phyloP scores from a whole-genome alignment of 805 yeast genomes.

The Kurtzmaniella cleridarum region DNA sequence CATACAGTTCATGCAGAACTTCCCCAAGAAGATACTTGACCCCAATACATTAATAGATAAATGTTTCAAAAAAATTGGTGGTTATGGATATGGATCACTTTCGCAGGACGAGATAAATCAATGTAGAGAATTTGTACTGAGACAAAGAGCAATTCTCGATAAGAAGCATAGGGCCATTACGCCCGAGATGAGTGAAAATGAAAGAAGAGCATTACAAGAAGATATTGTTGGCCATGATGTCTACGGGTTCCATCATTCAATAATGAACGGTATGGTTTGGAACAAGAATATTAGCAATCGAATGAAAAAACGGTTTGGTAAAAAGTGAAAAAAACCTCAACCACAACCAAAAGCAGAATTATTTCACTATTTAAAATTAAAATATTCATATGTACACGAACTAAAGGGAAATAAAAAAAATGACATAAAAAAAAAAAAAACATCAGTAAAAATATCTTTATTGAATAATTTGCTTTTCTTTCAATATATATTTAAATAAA shows the following conservation, averaged over 20 bases:
- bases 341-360: too few relatives aligned
- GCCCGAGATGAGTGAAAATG: slow-evolving; percentile 35
- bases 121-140: slow-evolving; percentile 73
- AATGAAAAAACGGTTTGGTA: slow-evolving; percentile 36
- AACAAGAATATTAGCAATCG: slow-evolving; percentile 52
- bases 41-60: slow-evolving; percentile 66
- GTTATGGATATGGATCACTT: slow-evolving; percentile 60
- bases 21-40: slow-evolving; percentile 66
- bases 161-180: slow-evolving; percentile 23
- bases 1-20: slow-evolving; percentile 81
- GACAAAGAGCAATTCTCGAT: slow-evolving; percentile 43
- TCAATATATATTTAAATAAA: too few relatives aligned
- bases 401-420: too few relatives aligned
- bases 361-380: not conserved
- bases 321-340: too few relatives aligned
- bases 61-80: slow-evolving; percentile 68
- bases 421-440: too few relatives aligned
- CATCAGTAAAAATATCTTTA: too few relatives aligned
- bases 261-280: slow-evolving; percentile 58
- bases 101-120: slow-evolving; percentile 78
- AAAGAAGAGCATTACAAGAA: slow-evolving; percentile 26
- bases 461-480: too few relatives aligned
- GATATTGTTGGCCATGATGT: slow-evolving; percentile 33
- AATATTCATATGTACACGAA: too few relatives aligned
- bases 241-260: slow-evolving; percentile 38